Evolutionary conservation across 345 rosid species (phyloP).

Genomic region (Turritis glabra): DNA sequence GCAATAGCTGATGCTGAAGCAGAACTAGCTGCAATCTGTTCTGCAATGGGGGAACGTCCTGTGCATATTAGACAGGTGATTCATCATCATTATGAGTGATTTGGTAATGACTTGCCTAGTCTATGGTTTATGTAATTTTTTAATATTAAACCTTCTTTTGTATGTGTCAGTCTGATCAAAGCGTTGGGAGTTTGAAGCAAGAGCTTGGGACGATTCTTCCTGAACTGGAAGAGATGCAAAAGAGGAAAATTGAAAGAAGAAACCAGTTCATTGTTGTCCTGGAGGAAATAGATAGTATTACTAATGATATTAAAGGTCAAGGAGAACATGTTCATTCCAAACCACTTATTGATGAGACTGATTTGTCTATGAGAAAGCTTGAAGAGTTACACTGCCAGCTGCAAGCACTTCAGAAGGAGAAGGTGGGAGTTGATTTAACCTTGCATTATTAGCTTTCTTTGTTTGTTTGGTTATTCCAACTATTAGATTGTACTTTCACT

Average conservation of each 20-base stretch:
- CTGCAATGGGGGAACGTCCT: constrained; percentile 91
- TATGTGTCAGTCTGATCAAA: constrained; percentile 70
- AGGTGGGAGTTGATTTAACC: constrained; percentile 44
- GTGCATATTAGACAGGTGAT: constrained; percentile 87
- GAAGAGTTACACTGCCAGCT: constrained; percentile 71
- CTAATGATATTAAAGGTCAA: constrained; percentile 61
- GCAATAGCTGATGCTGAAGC: constrained; percentile 91
- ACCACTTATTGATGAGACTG: constrained; percentile 59
- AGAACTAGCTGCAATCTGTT: constrained; percentile 81
- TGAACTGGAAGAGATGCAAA: constrained; percentile 86
- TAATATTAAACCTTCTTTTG: background rate
- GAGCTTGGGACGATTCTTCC: constrained; percentile 77
- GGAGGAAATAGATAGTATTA: constrained; percentile 53
- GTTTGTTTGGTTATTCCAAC: background rate
- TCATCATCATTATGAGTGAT: background rate
- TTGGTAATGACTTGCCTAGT: background rate
- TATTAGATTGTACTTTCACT: background rate
- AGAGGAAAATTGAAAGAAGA: constrained; percentile 74
- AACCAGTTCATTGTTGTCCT: constrained; percentile 70
- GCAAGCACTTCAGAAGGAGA: constrained; percentile 68
- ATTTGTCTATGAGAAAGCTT: constrained; percentile 74
- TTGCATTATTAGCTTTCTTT: background rate
- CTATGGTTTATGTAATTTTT: background rate
- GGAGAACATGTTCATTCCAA: constrained; percentile 38
- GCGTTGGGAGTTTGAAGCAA: constrained; percentile 73